A percentile compares a stretch with the other conserved stretches of the same genome.
Conservation (phyloP, 495 filamentous ascomycete species). For the Aspergillus carlsbadensis region DNA sequence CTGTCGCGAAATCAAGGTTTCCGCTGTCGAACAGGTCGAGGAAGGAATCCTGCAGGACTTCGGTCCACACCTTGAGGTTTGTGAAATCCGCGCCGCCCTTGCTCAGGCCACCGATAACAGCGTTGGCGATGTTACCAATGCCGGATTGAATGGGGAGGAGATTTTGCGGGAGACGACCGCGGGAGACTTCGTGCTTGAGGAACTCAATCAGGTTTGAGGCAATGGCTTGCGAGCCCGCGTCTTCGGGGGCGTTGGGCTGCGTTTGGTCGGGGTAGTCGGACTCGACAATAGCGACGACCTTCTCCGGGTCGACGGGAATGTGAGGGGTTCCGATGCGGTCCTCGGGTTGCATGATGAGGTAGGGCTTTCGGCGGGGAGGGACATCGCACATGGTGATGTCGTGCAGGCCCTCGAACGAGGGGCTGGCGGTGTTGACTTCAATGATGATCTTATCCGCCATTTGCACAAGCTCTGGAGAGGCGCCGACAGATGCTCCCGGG, state of each 20-base stretch:
- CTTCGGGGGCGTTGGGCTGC: slow-evolving; percentile 70
- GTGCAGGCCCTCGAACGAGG: slow-evolving; percentile 85
- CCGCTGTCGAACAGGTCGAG: slow-evolving; percentile 91
- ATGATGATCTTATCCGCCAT: slow-evolving; percentile 93
- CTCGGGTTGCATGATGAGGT: slow-evolving; percentile 74
- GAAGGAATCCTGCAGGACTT: slow-evolving; percentile 92
- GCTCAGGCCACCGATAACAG: slow-evolving; percentile 81
- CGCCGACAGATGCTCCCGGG: slow-evolving; percentile 83
- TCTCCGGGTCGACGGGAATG: slow-evolving; percentile 87
- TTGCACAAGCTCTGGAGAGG: slow-evolving; percentile 82
- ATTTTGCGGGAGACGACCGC: slow-evolving; percentile 73
- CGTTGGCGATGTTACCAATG: slow-evolving; percentile 94
- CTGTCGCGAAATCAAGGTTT: slow-evolving; percentile 86
- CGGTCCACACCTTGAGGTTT: slow-evolving; percentile 90
- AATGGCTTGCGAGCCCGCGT: slow-evolving; percentile 69
- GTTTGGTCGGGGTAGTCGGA: slow-evolving; percentile 84
- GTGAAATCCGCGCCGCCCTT: slow-evolving; percentile 75
- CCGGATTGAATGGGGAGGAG: slow-evolving; percentile 85
- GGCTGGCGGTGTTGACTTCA: slow-evolving; percentile 86
- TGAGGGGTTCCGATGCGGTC: slow-evolving; percentile 82
- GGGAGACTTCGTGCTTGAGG: slow-evolving; percentile 74
- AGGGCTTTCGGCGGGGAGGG: slow-evolving; percentile 79
- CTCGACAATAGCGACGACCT: slow-evolving; percentile 83
- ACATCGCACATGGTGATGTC: slow-evolving; percentile 87
- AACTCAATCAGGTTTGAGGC: slow-evolving; percentile 84